phyloP scores from a whole-genome alignment of 768 basidiomycete genomes.

The Paxillus rubicundulus region DNA sequence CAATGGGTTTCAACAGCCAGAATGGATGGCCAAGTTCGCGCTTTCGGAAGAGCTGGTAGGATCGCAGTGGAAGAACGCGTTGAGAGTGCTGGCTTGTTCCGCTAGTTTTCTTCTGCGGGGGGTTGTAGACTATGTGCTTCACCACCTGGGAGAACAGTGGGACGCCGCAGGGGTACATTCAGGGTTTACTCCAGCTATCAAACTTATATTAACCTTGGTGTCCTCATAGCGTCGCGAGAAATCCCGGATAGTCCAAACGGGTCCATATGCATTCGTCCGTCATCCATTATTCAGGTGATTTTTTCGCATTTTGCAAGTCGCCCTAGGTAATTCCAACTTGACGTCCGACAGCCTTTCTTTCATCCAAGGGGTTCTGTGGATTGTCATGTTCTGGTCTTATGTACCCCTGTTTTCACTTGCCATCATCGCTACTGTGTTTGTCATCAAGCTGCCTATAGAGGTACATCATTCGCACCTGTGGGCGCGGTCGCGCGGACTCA shows the following conservation, averaged over 20 bases:
- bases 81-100: conserved; percentile 18
- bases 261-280: conserved; percentile 32
- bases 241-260: conserved; percentile 24
- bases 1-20: conserved; percentile 24
- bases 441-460: conserved; percentile 28
- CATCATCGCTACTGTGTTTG: conserved; percentile 11
- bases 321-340: neutral
- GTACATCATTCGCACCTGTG: conserved; percentile 3
- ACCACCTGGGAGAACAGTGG: conserved; percentile 22
- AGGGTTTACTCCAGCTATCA: neutral
- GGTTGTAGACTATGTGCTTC: neutral
- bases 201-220: neutral
- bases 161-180: conserved; percentile 21
- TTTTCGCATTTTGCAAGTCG: no score
- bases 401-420: conserved; percentile 17
- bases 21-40: conserved; percentile 21
- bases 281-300: conserved; percentile 29
- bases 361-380: no score
- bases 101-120: neutral
- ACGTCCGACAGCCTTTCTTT: neutral
- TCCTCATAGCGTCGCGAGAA: conserved; percentile 23
- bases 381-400: conserved; percentile 25
- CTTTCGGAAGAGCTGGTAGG: conserved; percentile 11
- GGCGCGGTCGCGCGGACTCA: no score
- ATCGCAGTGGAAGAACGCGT: conserved; percentile 6